Base-by-base conservation (phyloP, 2,329 filamentous ascomycete species). In the Penicillium sp. region DNA sequence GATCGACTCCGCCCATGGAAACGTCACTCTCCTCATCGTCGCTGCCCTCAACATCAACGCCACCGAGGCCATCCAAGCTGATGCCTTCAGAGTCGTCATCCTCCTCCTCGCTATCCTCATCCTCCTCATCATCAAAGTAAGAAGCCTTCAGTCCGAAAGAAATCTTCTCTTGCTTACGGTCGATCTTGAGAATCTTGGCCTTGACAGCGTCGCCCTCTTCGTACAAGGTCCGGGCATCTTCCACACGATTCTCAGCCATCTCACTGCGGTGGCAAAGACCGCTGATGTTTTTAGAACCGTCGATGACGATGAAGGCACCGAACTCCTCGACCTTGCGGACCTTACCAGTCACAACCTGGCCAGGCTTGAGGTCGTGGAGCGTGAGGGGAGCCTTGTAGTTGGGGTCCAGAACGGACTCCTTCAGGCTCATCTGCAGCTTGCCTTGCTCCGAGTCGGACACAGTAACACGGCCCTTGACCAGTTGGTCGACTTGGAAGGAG, bases 311-410 rank as follows among this genome's bases (percentile, higher is more conserved):
- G 67, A 98, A 98, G 5, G 91, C 91, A 56, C 93, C 93, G 66
- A 90, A 98, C 29, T 95, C 87, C 64, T 95, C 88, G 2, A 97
- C 89, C 69, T 94, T 95, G 61, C 90, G 84, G 49, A 98, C 82
- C 65, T 88, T 95, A 43, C 90, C 93, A 12, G 87, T 95, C 32
- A 98, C 79, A 28, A 89, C 74, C 68, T 95, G 87, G 6, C 89
- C 90, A 54, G 79, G 74, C 63, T 85, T 81, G 49, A 97, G 75
- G 58, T 95, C 87, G n/a, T 77, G 76, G 54, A 91, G 85, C 0
- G 79, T 83, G n/a, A 84, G 67, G 2, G 82, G 83, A 21, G 86
- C 80, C 38, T 82, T 80, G 68, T 88, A 95, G 57, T 90, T 77
- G 55, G 86, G 81, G 51, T 94, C 85, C 8, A 96, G 77, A 6